Conservation (phyloP, 2,329 filamentous ascomycete species). For the Ophiocordyceps camponoti-rufipedis region DNA sequence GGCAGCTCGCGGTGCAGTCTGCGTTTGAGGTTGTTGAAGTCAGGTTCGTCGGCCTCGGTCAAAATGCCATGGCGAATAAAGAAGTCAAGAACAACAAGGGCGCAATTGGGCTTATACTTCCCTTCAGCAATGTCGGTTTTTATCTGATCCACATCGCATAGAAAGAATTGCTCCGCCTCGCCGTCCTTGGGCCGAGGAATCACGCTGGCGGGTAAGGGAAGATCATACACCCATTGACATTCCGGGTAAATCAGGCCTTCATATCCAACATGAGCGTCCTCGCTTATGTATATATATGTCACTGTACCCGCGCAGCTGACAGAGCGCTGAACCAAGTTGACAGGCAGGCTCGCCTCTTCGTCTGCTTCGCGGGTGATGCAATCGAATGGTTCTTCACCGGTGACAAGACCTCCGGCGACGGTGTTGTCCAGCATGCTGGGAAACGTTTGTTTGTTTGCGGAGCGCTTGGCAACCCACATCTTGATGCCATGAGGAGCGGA, state of each 20-base stretch:
- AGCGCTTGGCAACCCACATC: constrained; percentile 70
- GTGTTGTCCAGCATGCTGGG: constrained; percentile 90
- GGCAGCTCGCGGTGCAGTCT: constrained; percentile 64
- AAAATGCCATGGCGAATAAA: constrained; percentile 72
- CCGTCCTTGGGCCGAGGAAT: constrained; percentile 64
- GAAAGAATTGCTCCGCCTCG: constrained; percentile 72
- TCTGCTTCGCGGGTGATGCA: constrained; percentile 70
- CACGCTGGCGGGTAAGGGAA: constrained; percentile 53
- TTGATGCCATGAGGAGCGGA: constrained; percentile 36
- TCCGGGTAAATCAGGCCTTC: constrained; percentile 74
- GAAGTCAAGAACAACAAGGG: constrained; percentile 71
- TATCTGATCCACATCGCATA: constrained; percentile 63
- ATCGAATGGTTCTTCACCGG: constrained; percentile 63
- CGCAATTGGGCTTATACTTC: constrained; percentile 87
- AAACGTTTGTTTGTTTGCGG: constrained; percentile 68
- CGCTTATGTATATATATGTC: constrained; percentile 71
- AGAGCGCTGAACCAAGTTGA: constrained; percentile 42
- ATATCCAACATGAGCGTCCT: constrained; percentile 61
- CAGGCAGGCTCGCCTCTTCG: constrained; percentile 74
- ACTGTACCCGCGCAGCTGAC: constrained; percentile 48
- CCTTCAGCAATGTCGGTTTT: constrained; percentile 49
- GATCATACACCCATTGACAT: constrained; percentile 78
- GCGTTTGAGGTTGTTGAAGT: constrained; percentile 57
- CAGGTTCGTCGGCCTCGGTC: constrained; percentile 58
- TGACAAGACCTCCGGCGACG: constrained; percentile 63